Base-by-base conservation (phyloP, 139 green algal species). In the Auxenochlorella protothecoides region DNA sequence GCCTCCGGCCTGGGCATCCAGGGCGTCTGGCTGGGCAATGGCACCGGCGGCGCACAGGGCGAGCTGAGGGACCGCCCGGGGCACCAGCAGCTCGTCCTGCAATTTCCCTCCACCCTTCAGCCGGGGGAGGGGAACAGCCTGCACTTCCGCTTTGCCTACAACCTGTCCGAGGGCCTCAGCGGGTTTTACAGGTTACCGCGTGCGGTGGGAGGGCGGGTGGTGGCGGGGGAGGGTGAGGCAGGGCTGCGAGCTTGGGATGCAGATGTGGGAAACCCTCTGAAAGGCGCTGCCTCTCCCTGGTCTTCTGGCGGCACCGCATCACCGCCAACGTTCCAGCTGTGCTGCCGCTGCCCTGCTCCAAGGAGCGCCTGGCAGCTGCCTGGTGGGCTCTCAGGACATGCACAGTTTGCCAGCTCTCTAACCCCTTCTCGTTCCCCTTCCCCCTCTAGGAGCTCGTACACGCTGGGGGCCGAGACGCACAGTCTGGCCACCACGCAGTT, bases 401-500 rank as follows among this genome's bases (percentile, higher is more conserved):
- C 27, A 44, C 27, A 44, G 27, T 44, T 44, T 44, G 27, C 27
- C 27, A 44, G 27, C 27, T 44, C 27, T 44, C 0, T 44, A 44
- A 0, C 27, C 27, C 27, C 27, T 44, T 1, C 27, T 44, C 11
- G 54, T 10, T 59, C 7, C 56, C 13, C 27, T 11, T 65, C 56
- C 68, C 12, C 16, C 56, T 66, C 68, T n/a, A 72, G 65, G 54
- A 78, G 59, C 69, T 80, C 70, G 5, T 82, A 87, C 77, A 79
- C 63, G 3, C 60, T 72, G 55, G 51, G 60, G 3, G 55, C 82
- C 53, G 62, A 59, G 54, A 59, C 55, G 6, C 69, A 74, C 59
- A 80, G 72, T 5, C 68, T 96, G 61, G 86, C 83, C 1, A 78
- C 77, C 3, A 94, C 91, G 2, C 89, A 96, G 70, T 93, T 96